Conservation (phyloP, 2,329 filamentous ascomycete genomes). For the Venturia carpophila region DNA sequence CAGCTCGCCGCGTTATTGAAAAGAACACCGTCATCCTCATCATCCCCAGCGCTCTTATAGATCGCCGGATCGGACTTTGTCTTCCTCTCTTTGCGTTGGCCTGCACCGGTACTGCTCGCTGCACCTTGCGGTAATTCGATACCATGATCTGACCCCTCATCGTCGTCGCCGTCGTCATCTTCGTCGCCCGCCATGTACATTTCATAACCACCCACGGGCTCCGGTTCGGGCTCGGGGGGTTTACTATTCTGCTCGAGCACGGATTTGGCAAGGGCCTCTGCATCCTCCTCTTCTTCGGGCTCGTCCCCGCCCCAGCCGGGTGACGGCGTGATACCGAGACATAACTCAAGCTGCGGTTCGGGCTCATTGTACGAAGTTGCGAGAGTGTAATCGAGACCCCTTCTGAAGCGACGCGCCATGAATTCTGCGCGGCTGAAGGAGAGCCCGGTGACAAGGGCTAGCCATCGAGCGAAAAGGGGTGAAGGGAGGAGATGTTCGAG, state of each 20-base stretch:
- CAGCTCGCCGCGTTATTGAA: slow-evolving; percentile 65
- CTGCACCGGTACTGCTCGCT: slow-evolving; percentile 38
- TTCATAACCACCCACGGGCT: slow-evolving; percentile 65
- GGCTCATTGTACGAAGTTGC: slow-evolving; percentile 71
- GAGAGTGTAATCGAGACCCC: slow-evolving; percentile 83
- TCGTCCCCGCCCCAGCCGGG: slow-evolving; percentile 64
- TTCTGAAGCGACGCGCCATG: slow-evolving; percentile 78
- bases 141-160: slow-evolving; percentile 32
- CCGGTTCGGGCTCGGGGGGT: slow-evolving; percentile 28
- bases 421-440: slow-evolving; percentile 66
- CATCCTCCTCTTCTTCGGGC: slow-evolving; percentile 41
- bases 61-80: slow-evolving; percentile 65
- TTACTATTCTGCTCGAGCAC: slow-evolving; percentile 27
- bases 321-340: slow-evolving; percentile 77
- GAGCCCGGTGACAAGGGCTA: slow-evolving; percentile 72
- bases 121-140: slow-evolving; percentile 30
- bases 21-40: slow-evolving; percentile 68
- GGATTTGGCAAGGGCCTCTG: slow-evolving; percentile 31
- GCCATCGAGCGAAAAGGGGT: slow-evolving; percentile 79
- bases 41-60: slow-evolving; percentile 52
- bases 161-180: slow-evolving; percentile 53
- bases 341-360: slow-evolving; percentile 75
- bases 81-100: slow-evolving; percentile 34
- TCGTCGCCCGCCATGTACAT: slow-evolving; percentile 82
- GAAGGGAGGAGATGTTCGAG: slow-evolving; percentile 78